These are phyloP conservation scores for Lactarius indigo DNA, from an alignment of 768 basidiomycete species.

Conservation along the genomic window DNA sequence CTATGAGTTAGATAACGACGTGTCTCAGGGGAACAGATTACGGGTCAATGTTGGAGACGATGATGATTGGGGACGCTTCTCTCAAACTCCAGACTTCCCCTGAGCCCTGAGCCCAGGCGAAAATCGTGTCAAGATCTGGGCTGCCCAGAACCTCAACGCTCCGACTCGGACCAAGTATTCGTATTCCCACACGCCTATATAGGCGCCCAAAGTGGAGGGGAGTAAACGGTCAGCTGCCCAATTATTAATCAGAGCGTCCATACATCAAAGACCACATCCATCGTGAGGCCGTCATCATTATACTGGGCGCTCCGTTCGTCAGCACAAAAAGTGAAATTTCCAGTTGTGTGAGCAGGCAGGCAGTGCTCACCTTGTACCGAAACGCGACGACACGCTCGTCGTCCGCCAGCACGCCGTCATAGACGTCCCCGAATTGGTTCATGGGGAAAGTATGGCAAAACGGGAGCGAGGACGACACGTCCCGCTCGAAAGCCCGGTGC, in stretches of 20 bases:
- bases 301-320: not conserved
- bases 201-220: not conserved
- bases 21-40: not conserved
- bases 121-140: not conserved
- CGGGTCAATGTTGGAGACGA: not conserved
- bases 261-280: not conserved
- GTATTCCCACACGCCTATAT: not conserved
- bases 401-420: constrained; percentile 7
- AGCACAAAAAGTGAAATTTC: not conserved
- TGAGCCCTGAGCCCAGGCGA: not conserved
- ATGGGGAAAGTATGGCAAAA: not conserved
- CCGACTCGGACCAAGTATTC: not conserved
- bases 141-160: not conserved
- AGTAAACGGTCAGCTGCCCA: too few relatives aligned
- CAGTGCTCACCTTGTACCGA: not conserved
- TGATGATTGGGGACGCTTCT: not conserved
- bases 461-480: not conserved
- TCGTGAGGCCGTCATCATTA: not conserved
- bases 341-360: too few relatives aligned
- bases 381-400: constrained; percentile 5
- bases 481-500: not conserved
- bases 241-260: not conserved
- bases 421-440: not conserved
- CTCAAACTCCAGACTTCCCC: not conserved
- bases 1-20: not conserved